These are phyloP conservation scores for Haplographium delicatum DNA, from an alignment of 495 filamentous ascomycete genomes.

Conservation along the genomic window DNA sequence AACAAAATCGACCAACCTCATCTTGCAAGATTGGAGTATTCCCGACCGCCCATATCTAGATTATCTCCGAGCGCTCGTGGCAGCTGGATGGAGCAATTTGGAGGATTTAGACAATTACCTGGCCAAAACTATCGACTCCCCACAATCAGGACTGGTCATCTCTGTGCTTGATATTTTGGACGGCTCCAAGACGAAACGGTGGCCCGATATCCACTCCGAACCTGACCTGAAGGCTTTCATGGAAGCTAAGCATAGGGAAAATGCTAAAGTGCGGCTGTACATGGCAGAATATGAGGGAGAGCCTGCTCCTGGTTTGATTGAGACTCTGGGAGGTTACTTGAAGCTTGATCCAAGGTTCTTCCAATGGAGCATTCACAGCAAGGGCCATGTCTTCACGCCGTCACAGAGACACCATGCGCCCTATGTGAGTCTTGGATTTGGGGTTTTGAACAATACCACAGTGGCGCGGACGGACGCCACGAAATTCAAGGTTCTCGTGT, in stretches of 20 bases:
- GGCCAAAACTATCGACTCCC: constrained; percentile 1
- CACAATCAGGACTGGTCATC: constrained; percentile 16
- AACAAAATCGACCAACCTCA: constrained; percentile 1
- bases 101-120: constrained; percentile 22
- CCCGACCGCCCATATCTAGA: constrained; percentile 22
- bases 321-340: constrained; percentile 19
- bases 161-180: constrained; percentile 24
- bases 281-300: constrained; percentile 18
- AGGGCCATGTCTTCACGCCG: constrained; percentile 21
- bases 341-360: constrained; percentile 27
- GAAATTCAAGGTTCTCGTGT: constrained; percentile 23
- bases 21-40: constrained; percentile 13
- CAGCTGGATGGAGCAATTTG: constrained; percentile 27
- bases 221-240: constrained; percentile 16
- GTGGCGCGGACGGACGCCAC: constrained; percentile 19
- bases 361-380: constrained; percentile 20
- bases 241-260: neutral
- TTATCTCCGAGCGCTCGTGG: constrained; percentile 22
- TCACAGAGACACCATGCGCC: constrained; percentile 21
- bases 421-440: constrained; percentile 24
- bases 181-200: constrained; percentile 1
- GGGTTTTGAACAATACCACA: constrained; percentile 6
- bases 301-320: constrained; percentile 20
- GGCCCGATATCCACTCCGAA: constrained; percentile 20
- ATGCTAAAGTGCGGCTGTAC: constrained; percentile 21